Evolutionary conservation across 495 filamentous ascomycete species (phyloP), one percentile per base, ranked within the genome.

Genomic region (Echria macrotheca): DNA sequence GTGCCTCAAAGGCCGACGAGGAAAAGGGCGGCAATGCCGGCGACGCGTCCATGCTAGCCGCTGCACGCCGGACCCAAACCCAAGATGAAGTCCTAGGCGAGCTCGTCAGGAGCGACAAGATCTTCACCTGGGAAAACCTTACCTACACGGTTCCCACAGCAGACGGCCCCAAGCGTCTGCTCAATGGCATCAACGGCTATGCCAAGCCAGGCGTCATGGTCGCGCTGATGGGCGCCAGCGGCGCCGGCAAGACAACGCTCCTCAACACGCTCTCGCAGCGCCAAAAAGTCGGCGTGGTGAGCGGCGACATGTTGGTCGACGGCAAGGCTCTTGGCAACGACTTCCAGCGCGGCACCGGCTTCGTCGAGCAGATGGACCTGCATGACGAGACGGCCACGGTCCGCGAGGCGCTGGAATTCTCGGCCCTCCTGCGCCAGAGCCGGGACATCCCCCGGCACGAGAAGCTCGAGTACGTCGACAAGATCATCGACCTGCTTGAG

Each of bases 321-420:
- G 89, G 89, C 14, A 77, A 77, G 23, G 68, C 77, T 0, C 74
- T 89, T 0, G 81, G 77, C 0, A 60, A 69, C 7, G 82, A 85
- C 19, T 96, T 95, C 65, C 86, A 91, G 58, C 77, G 89, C 17
- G 77, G 77, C 15, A 91, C 87, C 28, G 89, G 89, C 23, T 95
- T 87, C 67, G 88, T 86, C 55, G 81, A 94, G 62, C 89, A 96
- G 64, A 86, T 86, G 70, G 89, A 95, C 69, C 57, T 95, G 15
- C 90, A 95, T 60, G 76, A 93, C 23, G 74, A 81, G 35, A 90
- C 87, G 0, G 78, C 85, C 2, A 96, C 91, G 0, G 87, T 95
- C n/a, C 79, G 90, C 11, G 90, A 87, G 54, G 87, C 88, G 8
- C 71, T 96, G 1, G 70, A 79, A 17, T 96, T 96, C 56, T 86